Base-by-base conservation (phyloP, 1,284 basidiomycete species). In the Hemileia vastatrix region DNA sequence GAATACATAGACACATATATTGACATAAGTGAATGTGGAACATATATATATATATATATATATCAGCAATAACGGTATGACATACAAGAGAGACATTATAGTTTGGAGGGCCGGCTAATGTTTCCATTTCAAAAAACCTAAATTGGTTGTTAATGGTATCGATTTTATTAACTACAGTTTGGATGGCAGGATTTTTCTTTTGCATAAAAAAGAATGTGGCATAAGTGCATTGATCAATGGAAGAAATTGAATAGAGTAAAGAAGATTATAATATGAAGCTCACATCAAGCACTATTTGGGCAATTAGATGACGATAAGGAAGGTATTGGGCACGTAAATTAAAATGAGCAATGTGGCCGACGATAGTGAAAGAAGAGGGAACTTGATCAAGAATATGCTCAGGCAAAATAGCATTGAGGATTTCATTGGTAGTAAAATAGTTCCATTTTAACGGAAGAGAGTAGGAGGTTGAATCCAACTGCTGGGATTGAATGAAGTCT, bases 41-140 rank as follows among this genome's bases (percentile, higher is more conserved):
- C 3, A 27, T 4, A 31, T 18, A 18, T 33, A 33, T n/a, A 64
- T 57, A 64, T 56, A 54, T 33, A 48, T 21, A 8, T 18, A 56
- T 66, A 3, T 65, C 53, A 45, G 49, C 32, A 3, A 43, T 56
- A n/a, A 32, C 23, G n/a, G n/a, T 21, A n/a, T 5, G 1, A 77
- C 82, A 64, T 69, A 92, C 91, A 76, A 89, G 86, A 68, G 87
- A 83, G 4, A 95, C 91, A 19, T 88, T 70, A 71, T 86, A 94
- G 71, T 95, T 82, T 0, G 85, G 82, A 64, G 90, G 86, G 9
- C 95, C 95, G 0, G 94, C 93, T 19, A 99, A 80, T 1, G 97
- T 81, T 72, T 99, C 95, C 95, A 99, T 98, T 69, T 88, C 83
- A 77, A 99, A 98, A 67, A 92, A 88, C 19, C 95, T 85, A 76